Conservation (phyloP, 768 basidiomycete genomes). For the Podaxis sp. region DNA sequence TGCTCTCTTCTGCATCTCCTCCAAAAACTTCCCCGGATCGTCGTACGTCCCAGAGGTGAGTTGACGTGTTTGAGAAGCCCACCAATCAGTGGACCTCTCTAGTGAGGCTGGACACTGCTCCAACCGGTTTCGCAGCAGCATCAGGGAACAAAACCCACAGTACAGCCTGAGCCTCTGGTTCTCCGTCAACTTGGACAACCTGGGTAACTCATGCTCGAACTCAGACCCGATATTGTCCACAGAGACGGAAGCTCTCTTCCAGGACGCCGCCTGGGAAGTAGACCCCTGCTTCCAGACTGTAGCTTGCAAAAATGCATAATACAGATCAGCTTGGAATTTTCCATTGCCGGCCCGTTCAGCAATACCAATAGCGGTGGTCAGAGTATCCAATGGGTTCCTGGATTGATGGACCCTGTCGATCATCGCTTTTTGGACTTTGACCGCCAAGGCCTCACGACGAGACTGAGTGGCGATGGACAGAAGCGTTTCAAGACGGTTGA, state of each 20-base stretch:
- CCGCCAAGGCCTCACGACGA: background rate
- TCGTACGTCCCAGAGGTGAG: background rate
- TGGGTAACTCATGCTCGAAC: background rate
- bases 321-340: background rate
- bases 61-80: background rate
- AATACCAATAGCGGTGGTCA: background rate
- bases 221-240: background rate
- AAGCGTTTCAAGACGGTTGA: background rate
- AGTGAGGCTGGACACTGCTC: background rate
- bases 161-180: background rate
- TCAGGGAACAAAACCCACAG: constrained; percentile 1
- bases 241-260: background rate
- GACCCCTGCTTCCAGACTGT: background rate
- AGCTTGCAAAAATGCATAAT: constrained; percentile 4
- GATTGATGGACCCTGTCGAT: background rate
- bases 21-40: background rate
- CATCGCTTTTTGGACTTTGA: background rate
- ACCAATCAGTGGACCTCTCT: background rate
- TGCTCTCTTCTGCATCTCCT: background rate
- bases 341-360: background rate
- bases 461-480: background rate
- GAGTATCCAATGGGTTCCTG: background rate
- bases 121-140: background rate
- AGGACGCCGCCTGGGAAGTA: background rate
- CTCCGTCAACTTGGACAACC: background rate